Evolutionary conservation across 495 filamentous ascomycete species (phyloP), one percentile per base, ranked within the genome.

Genomic region (Penicillium odoratum): DNA sequence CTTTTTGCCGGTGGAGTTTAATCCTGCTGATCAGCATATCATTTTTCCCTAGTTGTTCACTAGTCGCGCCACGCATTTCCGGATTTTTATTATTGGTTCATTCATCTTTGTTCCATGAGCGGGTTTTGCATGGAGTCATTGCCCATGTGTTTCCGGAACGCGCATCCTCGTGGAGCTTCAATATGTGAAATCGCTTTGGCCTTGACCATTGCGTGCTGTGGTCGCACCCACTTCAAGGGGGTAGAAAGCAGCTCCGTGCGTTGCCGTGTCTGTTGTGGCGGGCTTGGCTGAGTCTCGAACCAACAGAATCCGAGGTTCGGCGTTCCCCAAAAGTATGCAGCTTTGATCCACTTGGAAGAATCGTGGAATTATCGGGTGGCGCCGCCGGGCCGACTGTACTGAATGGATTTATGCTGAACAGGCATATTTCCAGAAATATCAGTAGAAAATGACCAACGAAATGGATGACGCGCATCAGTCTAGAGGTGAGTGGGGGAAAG

Each of bases 201-300:
- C 9, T 11, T 2, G 33, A 11, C 33, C 33, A 36, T 36, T 36
- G 33, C 33, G 33, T 36, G 33, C 3, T 36, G 33, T 10, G 9
- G 33, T 8, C 33, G 13, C 33, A 36, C 33, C 33, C 9, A 3
- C 8, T 9, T 13, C 33, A 5, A 29, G 4, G 15, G 11, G 28
- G 15, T 29, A 48, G 21, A 15, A 0, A 29, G 7, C 46, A n/a
- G 46, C 46, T 30, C 25, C 13, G 46, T 7, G 49, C 9, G 31
- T 25, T 34, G 31, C 21, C 25, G 36, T 40, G 38, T 28, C 13
- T 53, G 16, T 18, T 34, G 38, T 43, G 36, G 51, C 36, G 51
- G 25, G 18, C 51, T 53, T 53, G 51, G 51, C 51, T 7, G 44
- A 53, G 11, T 43, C 38, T 53, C 31, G 31, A 21, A 26, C 45